These are phyloP conservation scores for Candolleomyces aberdarensis DNA, from an alignment of 768 basidiomycete genomes.

Conservation along the genomic window DNA sequence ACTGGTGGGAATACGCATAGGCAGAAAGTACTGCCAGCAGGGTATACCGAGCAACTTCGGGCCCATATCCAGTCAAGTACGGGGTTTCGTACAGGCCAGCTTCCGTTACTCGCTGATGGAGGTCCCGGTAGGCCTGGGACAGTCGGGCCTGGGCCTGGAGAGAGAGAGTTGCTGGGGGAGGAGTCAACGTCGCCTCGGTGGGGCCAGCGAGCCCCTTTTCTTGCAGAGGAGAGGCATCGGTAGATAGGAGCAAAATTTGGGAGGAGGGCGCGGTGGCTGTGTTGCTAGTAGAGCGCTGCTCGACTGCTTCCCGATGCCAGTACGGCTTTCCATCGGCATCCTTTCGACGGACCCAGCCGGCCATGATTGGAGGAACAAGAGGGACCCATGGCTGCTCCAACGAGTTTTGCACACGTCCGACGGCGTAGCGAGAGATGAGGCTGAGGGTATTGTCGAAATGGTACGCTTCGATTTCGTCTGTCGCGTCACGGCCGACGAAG, in stretches of 20 bases:
- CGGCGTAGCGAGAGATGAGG: constrained; percentile 58
- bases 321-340: constrained; percentile 33
- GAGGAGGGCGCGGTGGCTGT: constrained; percentile 33
- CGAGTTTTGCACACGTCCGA: constrained; percentile 63
- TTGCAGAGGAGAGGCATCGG: constrained; percentile 21
- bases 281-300: constrained; percentile 32
- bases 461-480: constrained; percentile 93
- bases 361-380: constrained; percentile 80
- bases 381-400: constrained; percentile 65
- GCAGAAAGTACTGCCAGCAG: constrained; percentile 58
- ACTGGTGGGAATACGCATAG: constrained; percentile 57
- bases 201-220: constrained; percentile 34
- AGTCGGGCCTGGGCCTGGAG: constrained; percentile 59
- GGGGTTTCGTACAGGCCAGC: constrained; percentile 86
- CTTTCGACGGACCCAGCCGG: constrained; percentile 70
- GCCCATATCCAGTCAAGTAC: constrained; percentile 85
- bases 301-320: constrained; percentile 65
- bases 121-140: constrained; percentile 73
- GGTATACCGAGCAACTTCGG: constrained; percentile 78
- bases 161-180: constrained; percentile 53
- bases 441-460: constrained; percentile 61
- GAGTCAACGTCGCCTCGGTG: constrained; percentile 47
- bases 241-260: constrained; percentile 62
- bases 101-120: constrained; percentile 69
- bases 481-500: constrained; percentile 92